Evolutionary conservation across 106 monocot species (phyloP).

Genomic region (Allium cepa): DNA sequence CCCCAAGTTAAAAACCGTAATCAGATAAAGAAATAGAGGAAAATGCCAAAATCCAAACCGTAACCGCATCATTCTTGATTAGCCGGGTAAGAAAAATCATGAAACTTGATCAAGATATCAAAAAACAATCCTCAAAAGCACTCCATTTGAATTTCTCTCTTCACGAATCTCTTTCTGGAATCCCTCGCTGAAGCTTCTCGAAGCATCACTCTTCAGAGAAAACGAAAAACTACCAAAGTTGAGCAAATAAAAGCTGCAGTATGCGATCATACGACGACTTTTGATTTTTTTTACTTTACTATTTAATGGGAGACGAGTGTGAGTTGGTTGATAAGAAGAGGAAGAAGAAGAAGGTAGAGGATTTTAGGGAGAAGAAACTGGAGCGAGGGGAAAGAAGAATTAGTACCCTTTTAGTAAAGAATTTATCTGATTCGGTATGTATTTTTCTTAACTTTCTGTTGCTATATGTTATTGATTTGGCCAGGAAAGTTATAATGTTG

Average conservation of each 20-base stretch:
- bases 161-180: constrained; percentile 60
- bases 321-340: no score
- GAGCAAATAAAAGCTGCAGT: constrained; percentile 63
- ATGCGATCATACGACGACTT: constrained; percentile 43
- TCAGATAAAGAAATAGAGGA: neutral
- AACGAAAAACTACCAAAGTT: constrained; percentile 36
- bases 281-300: constrained; percentile 83
- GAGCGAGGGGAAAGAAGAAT: no score
- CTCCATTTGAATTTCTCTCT: constrained; percentile 52
- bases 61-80: constrained; percentile 36
- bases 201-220: constrained; percentile 24
- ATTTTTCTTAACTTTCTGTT: no score
- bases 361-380: no score
- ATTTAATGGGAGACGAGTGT: constrained; percentile 9
- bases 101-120: constrained; percentile 79
- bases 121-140: constrained; percentile 66
- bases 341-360: no score
- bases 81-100: constrained; percentile 77
- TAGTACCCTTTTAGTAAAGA: no score
- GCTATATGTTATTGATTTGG: no score
- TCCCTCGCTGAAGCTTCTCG: constrained; percentile 55
- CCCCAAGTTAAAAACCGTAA: neutral
- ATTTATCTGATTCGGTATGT: no score
- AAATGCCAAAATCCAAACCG: no score
- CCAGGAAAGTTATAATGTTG: no score